Evolutionary conservation across 2,329 filamentous ascomycete species (phyloP), one percentile per base, ranked within the genome.

Genomic region (Leptographium flavum): DNA sequence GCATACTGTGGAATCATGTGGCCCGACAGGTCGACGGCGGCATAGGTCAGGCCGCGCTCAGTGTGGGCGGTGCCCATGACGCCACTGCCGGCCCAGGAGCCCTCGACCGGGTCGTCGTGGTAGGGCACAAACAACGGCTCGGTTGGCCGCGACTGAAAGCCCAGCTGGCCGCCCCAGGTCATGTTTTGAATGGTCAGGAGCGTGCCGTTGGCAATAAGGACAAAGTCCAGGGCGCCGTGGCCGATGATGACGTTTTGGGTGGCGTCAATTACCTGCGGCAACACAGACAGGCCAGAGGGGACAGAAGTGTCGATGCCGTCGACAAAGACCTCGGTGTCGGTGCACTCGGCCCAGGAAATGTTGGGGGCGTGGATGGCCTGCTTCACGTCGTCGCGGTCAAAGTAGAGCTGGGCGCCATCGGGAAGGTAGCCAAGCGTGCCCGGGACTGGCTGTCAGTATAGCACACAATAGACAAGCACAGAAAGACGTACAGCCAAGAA

Each of bases 161-260:
- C 85, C 43, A 82, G 74, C 37, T 68, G 58, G 5, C 83, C 83
- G 47, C 76, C 75, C 77, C 79, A 90, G 0, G 82, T 87, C 78
- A 88, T 85, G 64, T 87, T 87, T 57, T 90, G 83, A 47, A 88
- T 79, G 1, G 73, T 71, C 7, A 86, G 65, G 1, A 90, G 66
- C 0, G 82, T 82, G 15, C 83, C 83, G 57, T 83, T 82, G 54
- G 70, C 66, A 22, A 81, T 65, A 10, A 86, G 68, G 48, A 83
- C 70, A 56, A 72, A 83, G 61, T 87, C 85, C 11, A 81, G 69
- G 41, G 73, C 64, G 11, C 83, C 85, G 55, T 88, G 83, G 3
- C 70, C 80, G 55, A 92, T 77, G 52, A 92, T 70, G 9, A 85
- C 83, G 50, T 81, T 79, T 39, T 81, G 70, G 1, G 82, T 83